Percentiles rank a stretch among this genome's conserved stretches.
Evolutionary conservation across 2,329 filamentous ascomycete genomes (phyloP).

Genomic region (Aspergillus sp.): DNA sequence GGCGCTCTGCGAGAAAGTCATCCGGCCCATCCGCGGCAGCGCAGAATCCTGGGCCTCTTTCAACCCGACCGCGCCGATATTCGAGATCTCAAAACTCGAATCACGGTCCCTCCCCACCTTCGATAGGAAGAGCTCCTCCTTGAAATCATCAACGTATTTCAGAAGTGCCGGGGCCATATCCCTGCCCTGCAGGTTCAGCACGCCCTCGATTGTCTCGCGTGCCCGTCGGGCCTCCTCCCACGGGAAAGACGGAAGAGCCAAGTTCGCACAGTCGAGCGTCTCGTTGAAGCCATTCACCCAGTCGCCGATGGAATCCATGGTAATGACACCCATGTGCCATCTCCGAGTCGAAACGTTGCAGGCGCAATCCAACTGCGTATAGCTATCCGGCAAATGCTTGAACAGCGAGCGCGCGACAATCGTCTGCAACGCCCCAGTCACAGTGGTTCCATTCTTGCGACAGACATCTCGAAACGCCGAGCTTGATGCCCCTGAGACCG

Average conservation of each 20-base stretch:
- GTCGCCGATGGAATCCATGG: slow-evolving; percentile 38
- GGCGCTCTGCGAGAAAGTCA: slow-evolving; percentile 48
- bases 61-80: slow-evolving; percentile 40
- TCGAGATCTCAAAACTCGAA: slow-evolving; percentile 47
- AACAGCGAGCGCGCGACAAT: slow-evolving; percentile 42
- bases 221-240: slow-evolving; percentile 36
- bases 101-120: slow-evolving; percentile 41
- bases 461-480: slow-evolving; percentile 31
- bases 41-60: slow-evolving; percentile 7
- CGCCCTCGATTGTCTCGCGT: slow-evolving; percentile 28
- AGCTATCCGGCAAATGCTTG: slow-evolving; percentile 27
- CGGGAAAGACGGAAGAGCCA: slow-evolving; percentile 21
- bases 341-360: slow-evolving; percentile 41
- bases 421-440: slow-evolving; percentile 43
- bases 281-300: slow-evolving; percentile 38
- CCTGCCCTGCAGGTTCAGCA: slow-evolving; percentile 27
- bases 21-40: slow-evolving; percentile 34
- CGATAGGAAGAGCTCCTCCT: slow-evolving; percentile 34
- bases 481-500: slow-evolving; percentile 31
- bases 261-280: slow-evolving; percentile 25
- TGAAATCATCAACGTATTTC: slow-evolving; percentile 41
- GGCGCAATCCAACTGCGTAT: slow-evolving; percentile 30
- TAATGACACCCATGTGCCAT: slow-evolving; percentile 36
- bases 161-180: slow-evolving; percentile 40
- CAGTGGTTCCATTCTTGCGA: slow-evolving; percentile 39